These are phyloP conservation scores for Fonsecaea monophora DNA, from an alignment of 2,329 filamentous ascomycete species.

Conservation along the genomic window DNA sequence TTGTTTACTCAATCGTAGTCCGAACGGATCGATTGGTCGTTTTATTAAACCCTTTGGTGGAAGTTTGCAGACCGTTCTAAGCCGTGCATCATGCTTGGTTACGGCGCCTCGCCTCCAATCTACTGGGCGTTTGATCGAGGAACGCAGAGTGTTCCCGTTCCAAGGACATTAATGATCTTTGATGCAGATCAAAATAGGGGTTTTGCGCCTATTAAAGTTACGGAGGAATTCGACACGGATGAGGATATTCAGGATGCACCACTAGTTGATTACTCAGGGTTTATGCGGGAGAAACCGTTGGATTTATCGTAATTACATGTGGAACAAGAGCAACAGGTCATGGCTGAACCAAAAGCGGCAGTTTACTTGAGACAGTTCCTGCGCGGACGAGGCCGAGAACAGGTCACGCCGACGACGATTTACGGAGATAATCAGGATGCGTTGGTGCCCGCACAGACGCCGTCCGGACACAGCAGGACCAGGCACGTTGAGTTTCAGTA, in stretches of 20 bases:
- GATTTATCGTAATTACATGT: not conserved
- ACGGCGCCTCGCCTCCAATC: not conserved
- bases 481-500: too few species aligned
- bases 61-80: not conserved
- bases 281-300: not conserved
- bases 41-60: too few species aligned
- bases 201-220: not conserved
- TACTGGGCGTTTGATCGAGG: not conserved
- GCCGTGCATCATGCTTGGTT: not conserved
- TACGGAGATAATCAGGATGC: too few species aligned
- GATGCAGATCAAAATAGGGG: not conserved
- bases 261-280: not conserved
- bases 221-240: not conserved
- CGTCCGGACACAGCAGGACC: too few species aligned
- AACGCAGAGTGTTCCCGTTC: not conserved
- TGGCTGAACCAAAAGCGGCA: too few species aligned
- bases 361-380: too few species aligned
- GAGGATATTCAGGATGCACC: not conserved
- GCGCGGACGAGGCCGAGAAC: too few species aligned
- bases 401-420: too few species aligned
- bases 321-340: not conserved
- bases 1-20: too few species aligned
- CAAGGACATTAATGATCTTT: not conserved
- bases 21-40: too few species aligned
- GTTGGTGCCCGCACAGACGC: too few species aligned